Conservation (phyloP, 805 yeast genomes). For the Nakazawaea wyomingensis region DNA sequence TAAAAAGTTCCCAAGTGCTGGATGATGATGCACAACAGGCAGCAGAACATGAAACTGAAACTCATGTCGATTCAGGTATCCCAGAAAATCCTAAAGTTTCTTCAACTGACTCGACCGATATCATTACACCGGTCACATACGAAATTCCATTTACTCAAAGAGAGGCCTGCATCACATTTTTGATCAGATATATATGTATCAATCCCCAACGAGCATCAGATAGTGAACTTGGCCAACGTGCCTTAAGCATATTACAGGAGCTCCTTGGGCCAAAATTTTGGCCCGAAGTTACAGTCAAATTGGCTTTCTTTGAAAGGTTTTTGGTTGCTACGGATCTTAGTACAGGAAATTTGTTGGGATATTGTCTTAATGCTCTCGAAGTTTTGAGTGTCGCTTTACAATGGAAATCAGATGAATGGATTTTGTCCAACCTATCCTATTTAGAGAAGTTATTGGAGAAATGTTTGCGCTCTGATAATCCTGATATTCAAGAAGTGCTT, state of each 20-base stretch:
- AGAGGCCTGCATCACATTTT: slow-evolving; percentile 85
- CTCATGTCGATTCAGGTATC: no score
- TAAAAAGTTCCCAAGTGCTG: slow-evolving; percentile 5
- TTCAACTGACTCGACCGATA: slow-evolving; percentile 28
- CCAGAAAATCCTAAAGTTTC: slow-evolving; percentile 13
- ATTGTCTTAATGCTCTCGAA: slow-evolving; percentile 86
- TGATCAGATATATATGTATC: slow-evolving; percentile 83
- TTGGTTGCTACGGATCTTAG: slow-evolving; percentile 71
- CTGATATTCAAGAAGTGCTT: slow-evolving; percentile 79
- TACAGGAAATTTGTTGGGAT: slow-evolving; percentile 63
- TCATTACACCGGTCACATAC: slow-evolving; percentile 45
- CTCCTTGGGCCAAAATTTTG: slow-evolving; percentile 70
- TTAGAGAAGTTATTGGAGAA: slow-evolving; percentile 74
- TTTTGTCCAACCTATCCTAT: slow-evolving; percentile 60
- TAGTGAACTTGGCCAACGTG: slow-evolving; percentile 74
- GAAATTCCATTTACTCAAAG: slow-evolving; percentile 71
- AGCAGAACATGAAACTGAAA: slow-evolving; percentile 7
- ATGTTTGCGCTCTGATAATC: slow-evolving; percentile 75
- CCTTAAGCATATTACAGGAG: slow-evolving; percentile 70
- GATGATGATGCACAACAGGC: slow-evolving; percentile 6
- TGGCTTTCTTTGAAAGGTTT: slow-evolving; percentile 84
- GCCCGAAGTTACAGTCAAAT: slow-evolving; percentile 85
- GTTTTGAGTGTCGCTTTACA: slow-evolving; percentile 80
- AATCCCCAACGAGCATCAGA: slow-evolving; percentile 83
- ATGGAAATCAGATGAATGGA: slow-evolving; percentile 76